phyloP scores from a whole-genome alignment of 2,329 filamentous ascomycete species.

The Elsinoe arachidis region DNA sequence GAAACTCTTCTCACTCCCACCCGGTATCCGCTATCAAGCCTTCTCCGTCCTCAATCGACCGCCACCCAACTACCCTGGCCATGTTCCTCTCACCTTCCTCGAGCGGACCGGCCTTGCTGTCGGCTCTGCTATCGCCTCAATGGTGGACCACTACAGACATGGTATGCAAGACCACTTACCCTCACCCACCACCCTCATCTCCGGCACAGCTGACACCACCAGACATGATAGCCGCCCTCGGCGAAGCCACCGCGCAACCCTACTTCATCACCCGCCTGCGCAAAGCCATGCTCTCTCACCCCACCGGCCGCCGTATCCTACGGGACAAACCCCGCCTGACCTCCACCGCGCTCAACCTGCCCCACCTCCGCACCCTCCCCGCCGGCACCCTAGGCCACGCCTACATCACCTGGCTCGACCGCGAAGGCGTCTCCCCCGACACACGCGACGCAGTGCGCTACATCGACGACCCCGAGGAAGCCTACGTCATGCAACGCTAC shows the following conservation, averaged over 20 bases:
- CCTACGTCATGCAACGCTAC: slow-evolving; percentile 98
- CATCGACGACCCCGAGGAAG: slow-evolving; percentile 90
- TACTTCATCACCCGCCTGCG: slow-evolving; percentile 92
- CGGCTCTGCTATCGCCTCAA: slow-evolving; percentile 51
- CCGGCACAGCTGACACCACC: slow-evolving; percentile 7
- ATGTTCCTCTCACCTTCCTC: slow-evolving; percentile 73
- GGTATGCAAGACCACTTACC: slow-evolving; percentile 42
- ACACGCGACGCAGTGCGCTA: slow-evolving; percentile 75
- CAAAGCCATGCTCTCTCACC: slow-evolving; percentile 75
- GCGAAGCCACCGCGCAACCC: slow-evolving; percentile 86
- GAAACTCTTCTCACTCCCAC: slow-evolving; percentile 24
- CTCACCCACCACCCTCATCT: no score
- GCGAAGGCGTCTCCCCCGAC: slow-evolving; percentile 87
- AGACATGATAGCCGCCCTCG: slow-evolving; percentile 92
- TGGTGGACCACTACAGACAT: slow-evolving; percentile 69
- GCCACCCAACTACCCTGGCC: slow-evolving; percentile 78
- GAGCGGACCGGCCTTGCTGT: slow-evolving; percentile 66
- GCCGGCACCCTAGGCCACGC: slow-evolving; percentile 66
- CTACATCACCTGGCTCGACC: slow-evolving; percentile 86
- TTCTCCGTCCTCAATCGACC: slow-evolving; percentile 85
- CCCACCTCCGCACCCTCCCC: slow-evolving; percentile 63
- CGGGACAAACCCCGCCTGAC: slow-evolving; percentile 83
- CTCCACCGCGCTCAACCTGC: slow-evolving; percentile 59
- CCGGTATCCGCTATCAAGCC: slow-evolving; percentile 31
- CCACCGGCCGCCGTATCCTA: slow-evolving; percentile 84